Percentiles rank a stretch among this genome's conserved stretches.
phyloP scores from a whole-genome alignment of 1,284 basidiomycete species.

The Lentinula novae-zelandiae region DNA sequence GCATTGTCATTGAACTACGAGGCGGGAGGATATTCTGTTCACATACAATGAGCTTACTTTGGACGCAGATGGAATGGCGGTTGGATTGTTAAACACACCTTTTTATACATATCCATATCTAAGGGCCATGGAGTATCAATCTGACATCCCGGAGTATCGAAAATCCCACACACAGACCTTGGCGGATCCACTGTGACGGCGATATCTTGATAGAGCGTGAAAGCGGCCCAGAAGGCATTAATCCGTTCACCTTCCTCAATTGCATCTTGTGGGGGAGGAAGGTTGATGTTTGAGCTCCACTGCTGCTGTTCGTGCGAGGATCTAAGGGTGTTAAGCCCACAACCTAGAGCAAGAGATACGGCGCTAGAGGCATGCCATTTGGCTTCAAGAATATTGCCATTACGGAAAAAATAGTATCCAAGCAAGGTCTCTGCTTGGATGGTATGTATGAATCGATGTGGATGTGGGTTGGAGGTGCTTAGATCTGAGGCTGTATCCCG shows the following conservation, averaged over 20 bases:
- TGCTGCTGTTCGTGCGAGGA: slow-evolving; percentile 1
- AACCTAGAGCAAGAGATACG: background rate
- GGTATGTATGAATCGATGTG: background rate
- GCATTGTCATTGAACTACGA: slow-evolving; percentile 5
- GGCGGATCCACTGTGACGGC: slow-evolving; percentile 27
- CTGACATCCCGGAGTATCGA: slow-evolving; percentile 15
- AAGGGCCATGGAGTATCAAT: slow-evolving; percentile 17
- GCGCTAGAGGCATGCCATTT: slow-evolving; percentile 7
- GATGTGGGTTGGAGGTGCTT: background rate
- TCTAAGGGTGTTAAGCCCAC: no score
- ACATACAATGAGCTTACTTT: background rate
- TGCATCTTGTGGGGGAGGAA: slow-evolving; percentile 6
- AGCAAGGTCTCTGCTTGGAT: slow-evolving; percentile 12
- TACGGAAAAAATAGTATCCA: slow-evolving; percentile 1
- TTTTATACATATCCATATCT: slow-evolving; percentile 15
- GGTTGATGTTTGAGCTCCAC: background rate
- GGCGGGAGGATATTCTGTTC: slow-evolving; percentile 11
- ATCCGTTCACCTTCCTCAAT: slow-evolving; percentile 35
- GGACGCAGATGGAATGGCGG: background rate
- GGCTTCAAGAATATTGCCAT: slow-evolving; percentile 5
- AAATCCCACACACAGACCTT: slow-evolving; percentile 9
- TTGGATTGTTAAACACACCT: slow-evolving; percentile 9
- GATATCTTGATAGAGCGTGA: slow-evolving; percentile 29
- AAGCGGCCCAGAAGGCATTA: slow-evolving; percentile 33
- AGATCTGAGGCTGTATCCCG: background rate